Conservation (phyloP, 495 filamentous ascomycete genomes). For the Aspergillus coremiiformis region DNA sequence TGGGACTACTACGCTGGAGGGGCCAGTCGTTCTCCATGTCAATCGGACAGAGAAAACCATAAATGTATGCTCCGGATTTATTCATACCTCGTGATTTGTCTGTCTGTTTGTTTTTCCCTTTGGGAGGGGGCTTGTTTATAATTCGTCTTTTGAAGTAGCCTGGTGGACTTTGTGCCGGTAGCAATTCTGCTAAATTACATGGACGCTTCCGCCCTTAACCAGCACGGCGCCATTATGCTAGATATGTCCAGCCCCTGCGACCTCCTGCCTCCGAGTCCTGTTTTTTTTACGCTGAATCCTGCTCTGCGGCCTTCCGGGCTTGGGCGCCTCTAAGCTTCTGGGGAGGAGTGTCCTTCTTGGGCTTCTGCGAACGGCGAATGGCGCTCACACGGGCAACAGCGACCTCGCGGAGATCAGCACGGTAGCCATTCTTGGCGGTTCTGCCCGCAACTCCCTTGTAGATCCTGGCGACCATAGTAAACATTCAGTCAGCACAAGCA, state of each 20-base stretch:
- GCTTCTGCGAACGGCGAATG: conserved; percentile 68
- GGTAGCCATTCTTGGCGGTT: conserved; percentile 76
- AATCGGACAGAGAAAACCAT: background rate
- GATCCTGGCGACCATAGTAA: conserved; percentile 49
- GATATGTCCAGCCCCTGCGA: conserved; percentile 10
- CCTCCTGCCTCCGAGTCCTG: conserved; percentile 10
- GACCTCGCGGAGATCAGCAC: conserved; percentile 76
- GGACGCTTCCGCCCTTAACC: conserved; percentile 21
- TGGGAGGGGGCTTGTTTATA: conserved; percentile 10
- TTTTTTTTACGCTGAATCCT: conserved; percentile 38
- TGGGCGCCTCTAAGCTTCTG: conserved; percentile 72
- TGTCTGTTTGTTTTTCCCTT: conserved; percentile 4
- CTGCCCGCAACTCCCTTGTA: conserved; percentile 75
- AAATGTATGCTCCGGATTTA: background rate
- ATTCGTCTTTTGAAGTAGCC: conserved; percentile 16
- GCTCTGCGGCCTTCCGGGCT: conserved; percentile 66
- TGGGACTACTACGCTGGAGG: conserved; percentile 1
- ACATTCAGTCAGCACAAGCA: conserved; percentile 13
- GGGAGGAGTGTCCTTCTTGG: conserved; percentile 67
- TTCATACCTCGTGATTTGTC: conserved; percentile 2
- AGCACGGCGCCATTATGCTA: conserved; percentile 21
- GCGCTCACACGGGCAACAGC: conserved; percentile 85
- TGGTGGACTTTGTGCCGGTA: conserved; percentile 10
- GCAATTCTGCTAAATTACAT: conserved; percentile 34
- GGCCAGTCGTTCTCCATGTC: conserved; percentile 23